Conservation (phyloP, 116 monocot genomes). For the Cymodocea nodosa region DNA sequence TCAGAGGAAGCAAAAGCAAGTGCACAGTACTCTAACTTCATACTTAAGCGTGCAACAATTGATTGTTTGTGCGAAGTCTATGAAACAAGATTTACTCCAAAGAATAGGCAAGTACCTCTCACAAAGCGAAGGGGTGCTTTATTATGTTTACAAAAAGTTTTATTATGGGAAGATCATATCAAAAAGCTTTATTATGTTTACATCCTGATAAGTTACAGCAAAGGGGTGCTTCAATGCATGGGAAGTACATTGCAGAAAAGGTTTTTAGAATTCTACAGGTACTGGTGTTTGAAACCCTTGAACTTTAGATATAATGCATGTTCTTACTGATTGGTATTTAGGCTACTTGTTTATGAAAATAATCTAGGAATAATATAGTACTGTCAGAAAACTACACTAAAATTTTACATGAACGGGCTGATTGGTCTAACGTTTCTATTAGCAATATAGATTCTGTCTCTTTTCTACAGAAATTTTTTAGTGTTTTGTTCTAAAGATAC, state of each 20-base stretch:
- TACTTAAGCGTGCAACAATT: too few species aligned
- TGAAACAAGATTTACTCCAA: too few species aligned
- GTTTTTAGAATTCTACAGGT: constrained; percentile 96
- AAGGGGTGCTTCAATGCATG: constrained; percentile 43
- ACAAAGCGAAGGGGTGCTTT: too few species aligned
- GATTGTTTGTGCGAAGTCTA: too few species aligned
- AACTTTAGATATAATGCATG: neutral
- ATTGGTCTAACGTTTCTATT: neutral
- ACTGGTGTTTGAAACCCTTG: neutral
- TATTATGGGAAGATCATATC: constrained; percentile 79
- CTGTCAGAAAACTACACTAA: neutral
- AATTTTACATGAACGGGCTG: too few species aligned
- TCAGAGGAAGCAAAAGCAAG: too few species aligned
- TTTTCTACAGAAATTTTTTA: too few species aligned
- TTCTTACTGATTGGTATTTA: neutral
- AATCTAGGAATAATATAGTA: neutral
- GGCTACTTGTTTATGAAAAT: neutral
- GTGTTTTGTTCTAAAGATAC: too few species aligned
- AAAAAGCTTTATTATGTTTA: constrained; percentile 61
- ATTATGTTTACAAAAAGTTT: too few species aligned
- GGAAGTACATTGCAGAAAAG: constrained; percentile 81
- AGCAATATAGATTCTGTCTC: too few species aligned
- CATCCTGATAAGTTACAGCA: constrained; percentile 97
- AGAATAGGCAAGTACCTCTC: too few species aligned
- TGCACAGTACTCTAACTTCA: too few species aligned